phyloP scores from a whole-genome alignment of 2,329 filamentous ascomycete genomes.

The Triangularia setosa region DNA sequence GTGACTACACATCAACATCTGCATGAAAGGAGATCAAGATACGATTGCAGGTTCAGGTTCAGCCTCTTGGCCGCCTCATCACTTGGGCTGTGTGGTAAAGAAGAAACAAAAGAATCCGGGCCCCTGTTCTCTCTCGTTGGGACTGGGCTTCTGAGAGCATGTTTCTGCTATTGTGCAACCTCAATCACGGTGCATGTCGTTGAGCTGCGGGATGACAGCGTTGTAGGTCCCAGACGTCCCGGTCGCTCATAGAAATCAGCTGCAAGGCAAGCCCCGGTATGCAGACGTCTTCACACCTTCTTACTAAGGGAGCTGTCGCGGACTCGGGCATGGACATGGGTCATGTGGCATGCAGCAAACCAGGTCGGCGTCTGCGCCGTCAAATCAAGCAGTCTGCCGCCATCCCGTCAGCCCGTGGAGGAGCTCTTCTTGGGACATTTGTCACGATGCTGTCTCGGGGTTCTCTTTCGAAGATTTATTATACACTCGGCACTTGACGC shows the following conservation, averaged over 20 bases:
- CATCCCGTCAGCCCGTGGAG: not conserved
- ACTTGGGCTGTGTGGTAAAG: not conserved
- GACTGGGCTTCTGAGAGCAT: not conserved
- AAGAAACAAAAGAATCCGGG: not conserved
- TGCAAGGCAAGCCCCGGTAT: not conserved
- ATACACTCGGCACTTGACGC: not conserved
- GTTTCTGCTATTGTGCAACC: slow-evolving; percentile 1
- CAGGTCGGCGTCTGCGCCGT: not conserved
- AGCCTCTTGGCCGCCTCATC: not conserved
- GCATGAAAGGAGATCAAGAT: not conserved
- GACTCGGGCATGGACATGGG: not conserved
- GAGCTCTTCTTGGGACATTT: not conserved
- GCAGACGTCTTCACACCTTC: not conserved
- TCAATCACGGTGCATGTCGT: not conserved
- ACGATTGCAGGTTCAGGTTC: not conserved
- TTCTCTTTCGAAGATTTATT: not conserved
- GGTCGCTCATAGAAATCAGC: not conserved
- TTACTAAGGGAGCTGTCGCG: not conserved
- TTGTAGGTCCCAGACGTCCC: not conserved
- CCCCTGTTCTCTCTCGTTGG: not conserved
- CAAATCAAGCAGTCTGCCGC: not conserved
- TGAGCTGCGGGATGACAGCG: slow-evolving; percentile 7
- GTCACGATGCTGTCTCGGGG: not conserved
- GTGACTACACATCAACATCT: not conserved
- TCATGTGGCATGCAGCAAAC: not conserved